These are phyloP conservation scores for Curvularia spicifera DNA, from an alignment of 2,329 filamentous ascomycete species.

Conservation along the genomic window DNA sequence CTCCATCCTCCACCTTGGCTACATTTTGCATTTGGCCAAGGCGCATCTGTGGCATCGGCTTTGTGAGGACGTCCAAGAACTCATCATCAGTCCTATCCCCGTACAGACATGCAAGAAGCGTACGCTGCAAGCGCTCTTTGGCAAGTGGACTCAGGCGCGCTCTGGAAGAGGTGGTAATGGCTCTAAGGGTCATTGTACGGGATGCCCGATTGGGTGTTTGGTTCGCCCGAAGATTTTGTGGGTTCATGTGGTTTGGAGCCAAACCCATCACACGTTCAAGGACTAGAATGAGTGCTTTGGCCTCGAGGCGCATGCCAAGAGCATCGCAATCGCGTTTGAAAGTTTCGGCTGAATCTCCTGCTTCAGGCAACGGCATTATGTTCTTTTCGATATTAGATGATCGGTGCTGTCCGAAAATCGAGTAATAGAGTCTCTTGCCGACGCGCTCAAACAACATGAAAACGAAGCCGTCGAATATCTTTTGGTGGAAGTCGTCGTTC, in stretches of 20 bases:
- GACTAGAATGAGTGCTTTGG: conserved; percentile 52
- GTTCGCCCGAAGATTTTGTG: conserved; percentile 20
- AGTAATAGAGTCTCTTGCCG: conserved; percentile 49
- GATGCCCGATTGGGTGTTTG: conserved; percentile 14
- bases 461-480: conserved; percentile 54
- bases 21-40: conserved; percentile 34
- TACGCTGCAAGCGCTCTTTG: conserved; percentile 54
- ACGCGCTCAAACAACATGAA: conserved; percentile 51
- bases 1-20: conserved; percentile 48
- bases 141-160: conserved; percentile 45
- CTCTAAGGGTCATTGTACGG: conserved; percentile 38
- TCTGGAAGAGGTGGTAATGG: conserved; percentile 35
- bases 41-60: conserved; percentile 40
- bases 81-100: conserved; percentile 48
- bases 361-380: conserved; percentile 25
- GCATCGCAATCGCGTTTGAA: conserved; percentile 30
- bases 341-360: conserved; percentile 10
- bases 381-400: conserved; percentile 36
- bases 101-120: conserved; percentile 54
- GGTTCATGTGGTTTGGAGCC: conserved; percentile 48
- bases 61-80: conserved; percentile 52
- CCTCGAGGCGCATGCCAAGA: conserved; percentile 41
- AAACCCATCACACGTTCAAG: conserved; percentile 50
- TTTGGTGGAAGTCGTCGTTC: conserved; percentile 43
- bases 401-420: conserved; percentile 47